Percentiles rank a stretch among this genome's conserved stretches.
Evolutionary conservation across 805 yeast genomes (phyloP).

Genomic region (Brettanomyces anomalus): DNA sequence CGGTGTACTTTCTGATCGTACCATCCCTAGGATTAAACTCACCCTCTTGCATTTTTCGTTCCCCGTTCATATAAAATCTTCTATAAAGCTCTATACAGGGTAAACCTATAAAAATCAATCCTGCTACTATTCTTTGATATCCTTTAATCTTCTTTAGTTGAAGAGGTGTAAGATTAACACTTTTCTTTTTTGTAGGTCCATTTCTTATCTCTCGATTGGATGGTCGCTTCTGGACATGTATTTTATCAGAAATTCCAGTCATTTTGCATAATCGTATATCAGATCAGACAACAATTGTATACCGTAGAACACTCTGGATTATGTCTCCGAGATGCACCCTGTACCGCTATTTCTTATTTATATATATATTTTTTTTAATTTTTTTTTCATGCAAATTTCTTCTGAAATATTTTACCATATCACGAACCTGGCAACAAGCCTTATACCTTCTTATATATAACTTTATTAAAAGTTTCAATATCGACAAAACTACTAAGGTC

Average conservation of each 20-base stretch:
- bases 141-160: constrained; percentile 18
- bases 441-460: no score
- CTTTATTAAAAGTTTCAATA: no score
- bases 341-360: no score
- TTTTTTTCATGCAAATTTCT: no score
- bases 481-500: not conserved
- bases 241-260: not conserved
- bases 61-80: constrained; percentile 30
- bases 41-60: constrained; percentile 36
- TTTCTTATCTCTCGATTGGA: no score
- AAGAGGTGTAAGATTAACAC: constrained; percentile 12
- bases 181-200: not conserved
- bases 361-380: no score
- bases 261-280: not conserved
- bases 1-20: constrained; percentile 32
- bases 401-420: no score
- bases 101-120: constrained; percentile 19
- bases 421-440: no score
- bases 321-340: no score
- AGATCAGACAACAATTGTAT: no score
- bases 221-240: not conserved
- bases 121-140: constrained; percentile 24
- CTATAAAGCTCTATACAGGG: constrained; percentile 26
- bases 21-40: constrained; percentile 36
- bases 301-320: no score